Base-by-base conservation (phyloP, 2,329 filamentous ascomycete species). In the Pseudohalonectria lignicola region DNA sequence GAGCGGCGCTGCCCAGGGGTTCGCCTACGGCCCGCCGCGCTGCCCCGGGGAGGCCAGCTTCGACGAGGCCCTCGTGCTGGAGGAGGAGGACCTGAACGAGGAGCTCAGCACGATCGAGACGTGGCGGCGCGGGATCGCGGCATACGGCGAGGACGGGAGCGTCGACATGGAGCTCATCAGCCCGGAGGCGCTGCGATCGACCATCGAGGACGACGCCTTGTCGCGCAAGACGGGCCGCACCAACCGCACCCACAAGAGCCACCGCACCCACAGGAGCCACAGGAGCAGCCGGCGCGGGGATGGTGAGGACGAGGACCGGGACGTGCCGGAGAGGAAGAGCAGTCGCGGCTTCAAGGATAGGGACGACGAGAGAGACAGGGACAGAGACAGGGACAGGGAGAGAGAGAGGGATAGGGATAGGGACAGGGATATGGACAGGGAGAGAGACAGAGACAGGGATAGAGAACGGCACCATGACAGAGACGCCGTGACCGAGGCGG, bases 41-140 rank as follows among this genome's bases (percentile, higher is more conserved):
- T 7, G 23, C 23, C 32, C 12, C 34, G 39, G 15, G 37, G 39
- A 17, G 37, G 36, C 42, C 13, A 40, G 34, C 16, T 61, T 67
- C 31, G 69, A 77, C 36, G 73, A 77, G 50, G 71, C 73, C 0
- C 56, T 76, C n/a, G 61, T 76, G 2, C 48, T 76, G 12, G 68
- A 74, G 41, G n/a, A n/a, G n/a, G n/a, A n/a, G n/a, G n/a, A n/a
- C n/a, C n/a, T n/a, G n/a, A n/a, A n/a, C n/a, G 70, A 76, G 42
- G 71, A 76, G 46, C 55, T 77, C 16, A 75, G 71, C 57, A 62
- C 61, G 16, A 77, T 77, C 34, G 74, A 77, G 51, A 61, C 59
- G 0, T 78, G 74, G 74, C 62, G 71, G 7, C 59, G 73, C n/a
- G 74, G 73, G 20, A 75, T 76, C 45, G 49, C 67, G 0, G 16